Base-by-base conservation (phyloP, 768 basidiomycete species). In the Lentinula boryana region DNA sequence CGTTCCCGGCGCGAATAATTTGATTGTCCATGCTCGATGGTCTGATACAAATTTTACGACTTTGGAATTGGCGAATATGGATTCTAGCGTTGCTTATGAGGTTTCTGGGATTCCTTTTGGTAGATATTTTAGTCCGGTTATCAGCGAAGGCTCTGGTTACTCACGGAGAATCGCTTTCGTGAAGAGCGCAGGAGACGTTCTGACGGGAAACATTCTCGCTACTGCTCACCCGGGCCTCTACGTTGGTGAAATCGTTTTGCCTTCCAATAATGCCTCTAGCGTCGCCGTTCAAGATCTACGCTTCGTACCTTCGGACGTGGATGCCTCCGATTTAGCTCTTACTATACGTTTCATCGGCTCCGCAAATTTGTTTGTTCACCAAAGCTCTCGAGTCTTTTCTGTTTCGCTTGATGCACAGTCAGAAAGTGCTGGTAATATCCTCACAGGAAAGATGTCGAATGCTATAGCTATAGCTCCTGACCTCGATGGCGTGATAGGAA, bases 11-110 rank as follows among this genome's bases (percentile, higher is more conserved):
- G 67, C 72, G 2, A 70, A 75, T 21, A 71, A 84, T 56, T 68
- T 87, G 18, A 69, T 89, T 16, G 66, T 91, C 12, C 88, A 89
- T 55, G 80, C 81, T 4, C 81, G 85, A 13, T 90, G 88, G 88
- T 88, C 87, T 0, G 80, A 89, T 66, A 72, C 73, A 4, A 67
- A 76, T 59, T 88, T 88, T 68, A 82, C 86, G 3, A 76, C 80
- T 5, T 82, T 91, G 65, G 88, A 91, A 72, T 63, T 91, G 33
- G 83, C 86, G 7, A 76, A 88, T 65, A 56, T 86, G 10, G 65
- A 67, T 5, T 72, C 76, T 1, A 76, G 73, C 3, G 66, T 68
- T 5, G 78, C 76, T 0, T 78, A 80, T 67, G 80, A 84, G 58
- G 60, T 90, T 35, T 70, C 70, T 4, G 86, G 83, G 23, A 70